Evolutionary conservation across 1,139 yeast species (phyloP).

Genomic region (Saccharomyces hybrid): DNA sequence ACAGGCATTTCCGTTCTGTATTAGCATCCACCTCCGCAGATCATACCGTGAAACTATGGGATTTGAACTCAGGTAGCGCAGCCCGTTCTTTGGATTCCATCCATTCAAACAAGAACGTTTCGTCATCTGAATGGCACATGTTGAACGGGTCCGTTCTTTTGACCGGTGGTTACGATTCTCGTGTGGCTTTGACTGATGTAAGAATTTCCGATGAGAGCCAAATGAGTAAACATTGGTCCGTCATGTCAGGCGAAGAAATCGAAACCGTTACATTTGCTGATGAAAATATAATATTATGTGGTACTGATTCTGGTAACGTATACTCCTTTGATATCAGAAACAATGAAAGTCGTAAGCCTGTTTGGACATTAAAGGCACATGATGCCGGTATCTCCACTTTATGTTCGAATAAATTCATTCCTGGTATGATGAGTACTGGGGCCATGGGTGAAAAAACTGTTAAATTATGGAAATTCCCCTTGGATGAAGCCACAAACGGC

Average conservation of each 20-base stretch:
- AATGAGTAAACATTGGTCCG: slow-evolving; percentile 57
- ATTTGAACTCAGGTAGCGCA: slow-evolving; percentile 63
- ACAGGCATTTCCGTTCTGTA: slow-evolving; percentile 71
- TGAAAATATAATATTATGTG: slow-evolving; percentile 69
- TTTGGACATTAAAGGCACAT: slow-evolving; percentile 97
- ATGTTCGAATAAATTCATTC: slow-evolving; percentile 57
- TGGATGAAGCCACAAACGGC: slow-evolving; percentile 27
- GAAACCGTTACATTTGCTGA: slow-evolving; percentile 72
- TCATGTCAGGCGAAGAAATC: slow-evolving; percentile 67
- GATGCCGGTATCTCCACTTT: slow-evolving; percentile 87
- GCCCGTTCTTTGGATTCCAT: slow-evolving; percentile 56
- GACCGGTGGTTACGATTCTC: slow-evolving; percentile 89
- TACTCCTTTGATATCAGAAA: slow-evolving; percentile 81
- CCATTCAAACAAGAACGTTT: slow-evolving; percentile 59
- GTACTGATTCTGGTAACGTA: slow-evolving; percentile 86
- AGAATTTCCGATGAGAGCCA: slow-evolving; percentile 58
- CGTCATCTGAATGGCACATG: slow-evolving; percentile 81
- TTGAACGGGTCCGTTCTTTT: slow-evolving; percentile 67
- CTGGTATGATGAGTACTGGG: slow-evolving; percentile 75
- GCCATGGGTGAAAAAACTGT: slow-evolving; percentile 86
- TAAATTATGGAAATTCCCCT: slow-evolving; percentile 77
- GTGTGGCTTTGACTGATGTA: slow-evolving; percentile 74
- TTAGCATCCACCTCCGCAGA: slow-evolving; percentile 95
- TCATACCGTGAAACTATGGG: slow-evolving; percentile 92
- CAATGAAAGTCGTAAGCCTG: slow-evolving; percentile 48